Conservation (phyloP, 2,329 filamentous ascomycete species). For the Scytalidium lignicola region DNA sequence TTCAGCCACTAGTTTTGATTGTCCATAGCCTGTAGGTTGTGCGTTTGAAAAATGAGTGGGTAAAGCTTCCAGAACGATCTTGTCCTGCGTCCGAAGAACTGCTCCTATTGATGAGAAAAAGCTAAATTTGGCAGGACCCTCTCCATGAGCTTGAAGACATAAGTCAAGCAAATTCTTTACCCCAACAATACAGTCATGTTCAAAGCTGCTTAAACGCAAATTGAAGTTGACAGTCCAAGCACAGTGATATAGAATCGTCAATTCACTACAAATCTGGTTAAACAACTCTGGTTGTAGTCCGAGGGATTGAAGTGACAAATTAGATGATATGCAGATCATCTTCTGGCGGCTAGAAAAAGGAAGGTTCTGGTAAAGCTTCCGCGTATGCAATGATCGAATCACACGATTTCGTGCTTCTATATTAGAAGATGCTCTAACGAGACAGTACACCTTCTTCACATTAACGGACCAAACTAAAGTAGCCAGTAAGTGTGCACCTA, state of each 20-base stretch:
- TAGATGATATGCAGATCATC: conserved; percentile 41
- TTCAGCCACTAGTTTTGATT: conserved; percentile 44
- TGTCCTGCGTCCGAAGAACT: conserved; percentile 22
- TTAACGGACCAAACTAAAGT: conserved; percentile 32
- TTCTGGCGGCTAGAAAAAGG: conserved; percentile 26
- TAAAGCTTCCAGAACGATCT: too few relatives aligned
- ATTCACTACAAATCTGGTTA: conserved; percentile 33
- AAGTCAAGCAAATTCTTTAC: conserved; percentile 44
- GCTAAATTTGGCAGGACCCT: conserved; percentile 27
- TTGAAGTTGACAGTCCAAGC: conserved; percentile 64
- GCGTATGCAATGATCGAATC: conserved; percentile 33
- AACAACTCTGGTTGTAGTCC: conserved; percentile 41
- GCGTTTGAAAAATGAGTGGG: conserved; percentile 19
- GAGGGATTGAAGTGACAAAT: conserved; percentile 41
- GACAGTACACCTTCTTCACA: conserved; percentile 47
- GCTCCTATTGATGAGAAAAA: conserved; percentile 50
- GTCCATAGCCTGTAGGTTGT: conserved; percentile 45
- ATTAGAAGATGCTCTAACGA: conserved; percentile 43
- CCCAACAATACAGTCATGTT: conserved; percentile 45
- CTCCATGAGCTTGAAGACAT: not conserved
- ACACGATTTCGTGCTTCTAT: conserved; percentile 40
- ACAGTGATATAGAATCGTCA: conserved; percentile 50
- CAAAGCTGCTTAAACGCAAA: conserved; percentile 49
- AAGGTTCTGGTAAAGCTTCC: conserved; percentile 25
- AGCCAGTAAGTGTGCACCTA: conserved; percentile 46